Base-by-base conservation (phyloP, 306 rosid species). In the Cucurbita pepo region DNA sequence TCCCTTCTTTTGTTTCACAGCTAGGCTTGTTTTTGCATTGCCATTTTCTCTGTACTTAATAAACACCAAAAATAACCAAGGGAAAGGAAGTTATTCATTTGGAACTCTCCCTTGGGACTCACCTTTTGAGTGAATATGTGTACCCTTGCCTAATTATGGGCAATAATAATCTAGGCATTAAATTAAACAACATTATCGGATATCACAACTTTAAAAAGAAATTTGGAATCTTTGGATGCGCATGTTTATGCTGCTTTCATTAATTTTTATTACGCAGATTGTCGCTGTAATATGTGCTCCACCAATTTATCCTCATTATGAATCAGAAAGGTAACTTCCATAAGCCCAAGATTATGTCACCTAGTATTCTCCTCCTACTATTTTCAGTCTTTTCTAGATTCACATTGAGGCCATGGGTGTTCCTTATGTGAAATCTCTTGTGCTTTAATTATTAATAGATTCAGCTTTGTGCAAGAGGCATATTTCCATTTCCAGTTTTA, bases 121-220 rank as follows among this genome's bases (percentile, higher is more conserved):
- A 72, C 69, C 58, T 72, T 47, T 60, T 72, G 41, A 16, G 80
- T 25, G 61, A 66, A 77, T 78, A 84, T 82, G 74, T 86, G 62
- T 76, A 69, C 80, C 73, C 80, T 76, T 72, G 81, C 73, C 81
- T 85, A 76, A 85, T 83, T 76, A 85, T 88, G 73, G 77, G 75
- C 69, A 82, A 85, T 88, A 79, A 86, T 88, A 78, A 80, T 79
- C 78, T 45, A 77, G 71, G 64, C 77, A 73, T 79, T 71, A 79
- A 83, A 76, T 79, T 81, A 81, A 88, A 86, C 96, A 89, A 58
- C 85, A 92, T 85, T 77, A 88, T 89, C 82, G 67, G 80, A 82
- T 56, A 83, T 84, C 77, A 85, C 85, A 77, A 78, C 77, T 18
- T 82, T 52, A 58, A 81, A 79, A 82, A 86, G 71, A 83, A 82